These are phyloP conservation scores for Raphidocelis subcapitata DNA, from an alignment of 139 green algal species.

Conservation along the genomic window DNA sequence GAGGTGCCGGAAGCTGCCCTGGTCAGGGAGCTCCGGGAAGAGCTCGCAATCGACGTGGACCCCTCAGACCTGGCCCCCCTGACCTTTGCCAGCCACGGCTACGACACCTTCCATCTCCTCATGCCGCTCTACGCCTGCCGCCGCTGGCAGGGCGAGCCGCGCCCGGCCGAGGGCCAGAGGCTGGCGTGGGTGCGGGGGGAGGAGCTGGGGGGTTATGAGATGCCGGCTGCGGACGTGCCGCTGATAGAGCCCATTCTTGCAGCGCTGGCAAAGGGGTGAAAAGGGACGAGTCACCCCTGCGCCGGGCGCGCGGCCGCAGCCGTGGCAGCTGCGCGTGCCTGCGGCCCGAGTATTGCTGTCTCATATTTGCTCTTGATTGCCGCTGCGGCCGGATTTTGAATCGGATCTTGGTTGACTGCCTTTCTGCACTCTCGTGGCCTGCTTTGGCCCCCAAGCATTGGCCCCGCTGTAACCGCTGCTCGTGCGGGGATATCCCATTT, in stretches of 20 bases:
- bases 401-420: no score
- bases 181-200: slow-evolving; percentile 23
- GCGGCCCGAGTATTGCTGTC: no score
- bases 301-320: no score
- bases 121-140: slow-evolving; percentile 60
- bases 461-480: no score
- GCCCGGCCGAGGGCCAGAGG: slow-evolving; percentile 35
- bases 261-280: no score
- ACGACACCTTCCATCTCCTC: slow-evolving; percentile 58
- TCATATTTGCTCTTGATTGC: no score
- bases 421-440: no score
- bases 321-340: no score
- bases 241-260: slow-evolving; percentile 11
- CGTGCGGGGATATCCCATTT: no score
- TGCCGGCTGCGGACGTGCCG: slow-evolving; percentile 28
- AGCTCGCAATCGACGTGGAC: slow-evolving; percentile 57
- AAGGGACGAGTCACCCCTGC: no score
- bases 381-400: no score
- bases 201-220: slow-evolving; percentile 26
- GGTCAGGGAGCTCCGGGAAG: slow-evolving; percentile 65
- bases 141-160: slow-evolving; percentile 28
- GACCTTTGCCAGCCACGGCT: slow-evolving; percentile 48
- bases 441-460: no score
- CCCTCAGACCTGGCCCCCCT: slow-evolving; percentile 37
- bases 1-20: slow-evolving; percentile 64